phyloP scores from a whole-genome alignment of 2,329 filamentous ascomycete genomes.

The Penicillium verrucosum region DNA sequence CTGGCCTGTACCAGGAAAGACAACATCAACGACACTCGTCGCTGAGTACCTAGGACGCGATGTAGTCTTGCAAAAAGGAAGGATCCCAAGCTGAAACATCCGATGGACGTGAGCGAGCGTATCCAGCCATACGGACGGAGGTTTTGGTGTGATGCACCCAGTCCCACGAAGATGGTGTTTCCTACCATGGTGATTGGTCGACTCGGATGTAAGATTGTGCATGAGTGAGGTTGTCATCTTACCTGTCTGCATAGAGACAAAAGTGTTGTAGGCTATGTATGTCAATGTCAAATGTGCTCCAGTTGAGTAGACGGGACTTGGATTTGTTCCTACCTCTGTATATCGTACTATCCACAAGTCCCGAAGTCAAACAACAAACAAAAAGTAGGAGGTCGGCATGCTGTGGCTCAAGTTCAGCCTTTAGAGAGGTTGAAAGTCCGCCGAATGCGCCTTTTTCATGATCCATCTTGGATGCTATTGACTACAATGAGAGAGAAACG shows the following conservation, averaged over 20 bases:
- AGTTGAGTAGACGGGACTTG: background rate
- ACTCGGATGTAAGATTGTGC: background rate
- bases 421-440: conserved; percentile 15
- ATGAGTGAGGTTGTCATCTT: conserved; percentile 2
- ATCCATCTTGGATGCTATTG: conserved; percentile 1
- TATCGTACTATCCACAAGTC: conserved; percentile 31
- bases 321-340: conserved; percentile 24
- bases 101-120: conserved; percentile 45
- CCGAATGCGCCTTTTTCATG: conserved; percentile 1
- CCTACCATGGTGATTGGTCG: conserved; percentile 21
- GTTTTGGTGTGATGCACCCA: conserved; percentile 42
- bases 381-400: conserved; percentile 27
- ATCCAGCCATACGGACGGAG: conserved; percentile 44
- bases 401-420: conserved; percentile 20
- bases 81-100: conserved; percentile 43
- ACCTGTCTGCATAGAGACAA: conserved; percentile 43
- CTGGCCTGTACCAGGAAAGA: conserved; percentile 30
- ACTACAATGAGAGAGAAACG: background rate
- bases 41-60: conserved; percentile 21
- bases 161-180: conserved; percentile 45
- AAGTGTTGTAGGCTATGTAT: conserved; percentile 41
- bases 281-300: background rate
- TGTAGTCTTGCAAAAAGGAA: conserved; percentile 41
- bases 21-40: conserved; percentile 24
- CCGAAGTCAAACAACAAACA: conserved; percentile 29